Evolutionary conservation across 2,329 filamentous ascomycete genomes (phyloP), one percentile per base, ranked within the genome.

Genomic region (Lecanosticta acicola): DNA sequence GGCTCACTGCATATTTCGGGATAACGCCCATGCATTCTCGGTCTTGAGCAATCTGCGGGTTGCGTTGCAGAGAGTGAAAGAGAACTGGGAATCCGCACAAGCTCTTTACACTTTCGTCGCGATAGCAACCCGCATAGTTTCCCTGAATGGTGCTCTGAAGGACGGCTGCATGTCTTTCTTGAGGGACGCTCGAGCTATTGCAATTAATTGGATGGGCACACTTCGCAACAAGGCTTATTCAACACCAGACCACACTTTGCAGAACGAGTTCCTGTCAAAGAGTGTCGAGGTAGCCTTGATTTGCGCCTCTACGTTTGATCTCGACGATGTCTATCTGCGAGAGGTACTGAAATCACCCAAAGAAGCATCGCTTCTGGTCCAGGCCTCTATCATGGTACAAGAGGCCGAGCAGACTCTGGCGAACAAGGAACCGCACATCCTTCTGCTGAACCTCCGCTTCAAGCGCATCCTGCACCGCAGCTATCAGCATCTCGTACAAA

Each of bases 221-320:
- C 64, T 84, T 0, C 69, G 74, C 1, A 46, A 57, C 0, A 76
- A 80, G 38, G 66, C 75, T 0, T 62, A 66, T 13, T 61, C 55
- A 1, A 62, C 69, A 0, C 60, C 39, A 0, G 69, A 77, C 14
- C 57, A 63, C 0, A 62, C 70, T 1, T 61, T 50, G 9, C 54
- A 53, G 4, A 43, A 21, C 2, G 42, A 39, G 13, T 59, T 59
- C 39, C 60, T 45, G 0, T 63, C 71, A 0, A 61, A 66, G 14
- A 68, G 66, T 0, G 68, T 84, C 0, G 74, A 72, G 62, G 73
- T 79, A 0, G 73, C 80, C 0, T 49, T 85, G 0, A 64, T 84
- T 0, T 83, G 79, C 41, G 66, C 71, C 18, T 64, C 69, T 2
- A 78, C 75, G 0, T 75, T 75, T 44, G 59, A 65, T 36, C 53